A percentile compares a stretch with the other conserved stretches of the same genome.
Conservation (phyloP, 225 moss, liverwort and hornwort species). For the Asterella californica region DNA sequence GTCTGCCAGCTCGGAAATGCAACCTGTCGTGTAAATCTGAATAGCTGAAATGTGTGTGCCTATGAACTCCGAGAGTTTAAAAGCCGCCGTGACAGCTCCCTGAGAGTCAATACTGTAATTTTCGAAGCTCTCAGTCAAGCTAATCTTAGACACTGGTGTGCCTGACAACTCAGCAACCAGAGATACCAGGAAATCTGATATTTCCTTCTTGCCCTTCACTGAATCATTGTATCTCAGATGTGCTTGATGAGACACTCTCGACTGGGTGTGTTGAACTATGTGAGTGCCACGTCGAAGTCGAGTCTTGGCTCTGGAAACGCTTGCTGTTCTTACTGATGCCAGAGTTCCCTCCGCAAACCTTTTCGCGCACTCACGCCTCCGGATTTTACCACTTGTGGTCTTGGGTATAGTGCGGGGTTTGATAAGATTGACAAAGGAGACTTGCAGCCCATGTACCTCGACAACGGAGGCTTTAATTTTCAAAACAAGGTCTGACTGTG, state of each 20-base stretch:
- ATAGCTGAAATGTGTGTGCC: constrained; percentile 38
- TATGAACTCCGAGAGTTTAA: constrained; percentile 38
- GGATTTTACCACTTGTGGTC: constrained; percentile 44
- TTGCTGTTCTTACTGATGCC: constrained; percentile 16
- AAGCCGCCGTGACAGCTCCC: constrained; percentile 40
- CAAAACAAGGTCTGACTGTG: constrained; percentile 13
- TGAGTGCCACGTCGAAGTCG: constrained; percentile 21
- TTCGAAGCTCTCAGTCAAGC: constrained; percentile 30
- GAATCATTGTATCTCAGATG: not conserved
- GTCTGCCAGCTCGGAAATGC: constrained; percentile 36
- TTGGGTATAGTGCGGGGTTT: constrained; percentile 43
- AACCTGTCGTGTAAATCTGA: constrained; percentile 44
- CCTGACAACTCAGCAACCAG: constrained; percentile 35
- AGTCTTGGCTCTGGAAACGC: constrained; percentile 21
- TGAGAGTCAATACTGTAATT: constrained; percentile 47
- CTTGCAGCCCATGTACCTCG: constrained; percentile 39
- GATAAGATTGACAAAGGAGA: constrained; percentile 35
- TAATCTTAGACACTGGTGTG: constrained; percentile 11
- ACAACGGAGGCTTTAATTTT: constrained; percentile 36
- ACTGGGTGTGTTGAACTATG: not conserved
- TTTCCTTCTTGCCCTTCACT: constrained; percentile 30
- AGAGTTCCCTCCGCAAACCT: constrained; percentile 32
- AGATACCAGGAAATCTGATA: constrained; percentile 30
- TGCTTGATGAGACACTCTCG: not conserved
- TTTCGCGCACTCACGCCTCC: constrained; percentile 36